Conservation (phyloP, 2,329 filamentous ascomycete species). For the Exophiala sp. region DNA sequence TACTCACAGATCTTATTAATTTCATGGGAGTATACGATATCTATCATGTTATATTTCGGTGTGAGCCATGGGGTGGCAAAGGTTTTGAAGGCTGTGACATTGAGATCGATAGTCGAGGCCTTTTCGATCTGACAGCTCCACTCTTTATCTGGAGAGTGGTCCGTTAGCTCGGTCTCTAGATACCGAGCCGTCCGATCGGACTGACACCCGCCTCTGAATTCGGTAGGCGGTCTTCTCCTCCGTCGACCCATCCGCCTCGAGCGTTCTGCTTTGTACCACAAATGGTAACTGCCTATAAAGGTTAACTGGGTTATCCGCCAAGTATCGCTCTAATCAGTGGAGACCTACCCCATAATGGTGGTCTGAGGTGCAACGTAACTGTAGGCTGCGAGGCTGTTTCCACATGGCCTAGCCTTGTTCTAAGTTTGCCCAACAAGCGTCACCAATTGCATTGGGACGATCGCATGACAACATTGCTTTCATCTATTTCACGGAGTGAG, state of each 20-base stretch:
- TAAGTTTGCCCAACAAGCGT: background rate
- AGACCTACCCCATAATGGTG: background rate
- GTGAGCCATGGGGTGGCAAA: too few relatives aligned
- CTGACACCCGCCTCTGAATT: background rate
- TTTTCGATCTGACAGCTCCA: too few relatives aligned
- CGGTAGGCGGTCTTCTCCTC: background rate
- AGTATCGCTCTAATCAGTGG: background rate
- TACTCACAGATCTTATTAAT: background rate
- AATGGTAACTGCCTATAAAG: constrained; percentile 3
- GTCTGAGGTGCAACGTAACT: background rate
- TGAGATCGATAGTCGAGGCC: too few relatives aligned
- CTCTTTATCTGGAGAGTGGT: too few relatives aligned
- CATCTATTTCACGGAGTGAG: background rate
- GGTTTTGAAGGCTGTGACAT: too few relatives aligned
- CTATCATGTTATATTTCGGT: too few relatives aligned
- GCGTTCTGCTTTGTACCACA: background rate
- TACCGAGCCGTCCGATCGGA: background rate
- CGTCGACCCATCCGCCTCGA: background rate
- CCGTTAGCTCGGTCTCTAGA: background rate
- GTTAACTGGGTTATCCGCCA: background rate
- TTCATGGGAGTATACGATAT: too few relatives aligned
- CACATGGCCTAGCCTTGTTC: background rate
- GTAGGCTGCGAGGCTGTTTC: background rate
- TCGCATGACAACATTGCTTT: background rate
- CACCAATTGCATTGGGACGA: background rate